A percentile compares a stretch with the other conserved stretches of the same genome.
These are phyloP conservation scores for Coccomyxa subellipsoidea DNA, from an alignment of 163 green algal genomes.

Conservation along the genomic window DNA sequence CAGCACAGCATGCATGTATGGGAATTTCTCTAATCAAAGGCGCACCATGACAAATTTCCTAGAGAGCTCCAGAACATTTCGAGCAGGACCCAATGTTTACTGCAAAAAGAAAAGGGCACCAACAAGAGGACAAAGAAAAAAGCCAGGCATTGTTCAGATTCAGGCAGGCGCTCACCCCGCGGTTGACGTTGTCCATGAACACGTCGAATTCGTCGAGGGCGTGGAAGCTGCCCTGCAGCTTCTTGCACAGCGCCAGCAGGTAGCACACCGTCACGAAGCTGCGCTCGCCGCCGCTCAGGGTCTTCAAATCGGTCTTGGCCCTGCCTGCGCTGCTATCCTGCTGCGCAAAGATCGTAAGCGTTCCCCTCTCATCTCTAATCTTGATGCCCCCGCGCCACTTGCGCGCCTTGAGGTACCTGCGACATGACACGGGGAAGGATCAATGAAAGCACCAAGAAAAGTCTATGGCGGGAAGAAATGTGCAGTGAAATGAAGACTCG, in stretches of 20 bases:
- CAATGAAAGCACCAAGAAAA: too few species aligned
- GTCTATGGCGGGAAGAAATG: too few species aligned
- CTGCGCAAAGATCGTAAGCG: background rate
- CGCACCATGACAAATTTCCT: too few species aligned
- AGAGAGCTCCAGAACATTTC: too few species aligned
- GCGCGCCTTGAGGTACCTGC: background rate
- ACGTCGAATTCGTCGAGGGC: slow-evolving; percentile 70
- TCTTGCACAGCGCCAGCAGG: slow-evolving; percentile 59
- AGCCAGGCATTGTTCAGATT: too few species aligned
- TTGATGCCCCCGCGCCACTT: background rate
- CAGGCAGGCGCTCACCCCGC: background rate
- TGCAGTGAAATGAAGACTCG: too few species aligned
- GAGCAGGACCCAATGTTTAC: too few species aligned
- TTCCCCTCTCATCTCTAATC: background rate
- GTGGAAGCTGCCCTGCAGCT: slow-evolving; percentile 25
- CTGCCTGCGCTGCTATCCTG: background rate
- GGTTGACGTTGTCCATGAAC: slow-evolving; percentile 68
- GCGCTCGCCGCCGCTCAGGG: slow-evolving; percentile 56
- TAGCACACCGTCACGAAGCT: slow-evolving; percentile 71
- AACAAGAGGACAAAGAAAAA: background rate
- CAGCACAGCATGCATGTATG: too few species aligned
- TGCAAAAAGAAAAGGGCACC: background rate
- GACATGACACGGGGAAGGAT: background rate
- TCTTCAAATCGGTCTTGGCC: slow-evolving; percentile 18
- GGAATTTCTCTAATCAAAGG: too few species aligned